Evolutionary conservation across 169 alveolate genomes (phyloP), one percentile per base, ranked within the genome.

Genomic region (Hepatocystis sp.): DNA sequence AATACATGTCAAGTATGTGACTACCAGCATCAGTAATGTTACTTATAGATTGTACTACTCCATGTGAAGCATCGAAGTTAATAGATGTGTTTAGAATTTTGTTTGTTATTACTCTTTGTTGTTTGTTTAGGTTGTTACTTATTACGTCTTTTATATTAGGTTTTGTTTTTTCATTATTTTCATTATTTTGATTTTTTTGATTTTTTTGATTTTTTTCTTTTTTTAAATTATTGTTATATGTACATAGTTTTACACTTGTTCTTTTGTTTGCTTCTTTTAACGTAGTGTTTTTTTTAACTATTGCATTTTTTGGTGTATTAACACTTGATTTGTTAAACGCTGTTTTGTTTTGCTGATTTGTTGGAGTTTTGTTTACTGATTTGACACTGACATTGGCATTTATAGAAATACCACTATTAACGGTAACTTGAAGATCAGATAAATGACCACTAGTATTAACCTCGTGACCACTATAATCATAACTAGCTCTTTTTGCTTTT

Each of bases 11-110:
- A 52, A 81, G 63, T 27, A 81, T 81, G 61, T 61, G 49, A 3
- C 56, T 65, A 13, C 63, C 89, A 1, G 60, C 89, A 11, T 81
- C 89, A 15, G 84, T 81, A 7, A 81, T 23, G 39, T 81, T 81
- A 11, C 63, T 67, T 40, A 61, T 40, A 13, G n/a, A n/a, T n/a
- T n/a, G n/a, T n/a, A n/a, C n/a, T n/a, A n/a, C n/a, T n/a, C n/a
- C n/a, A n/a, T n/a, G n/a, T n/a, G n/a, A n/a, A n/a, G 60, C 89
- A 25, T 81, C 89, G 7, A 81, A 63, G 56, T 81, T 63, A 30
- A 81, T 61, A 40, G 89, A 81, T 4, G 89, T 81, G 49, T 81
- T 81, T 30, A 60, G 13, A 63, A 81, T 81, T 51, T 60, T 81
- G n/a, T 81, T 52, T 19, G 42, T 81, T 34, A 81, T 81, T 15